Conservation (phyloP, 768 basidiomycete species). For the Amanita rimosa region DNA sequence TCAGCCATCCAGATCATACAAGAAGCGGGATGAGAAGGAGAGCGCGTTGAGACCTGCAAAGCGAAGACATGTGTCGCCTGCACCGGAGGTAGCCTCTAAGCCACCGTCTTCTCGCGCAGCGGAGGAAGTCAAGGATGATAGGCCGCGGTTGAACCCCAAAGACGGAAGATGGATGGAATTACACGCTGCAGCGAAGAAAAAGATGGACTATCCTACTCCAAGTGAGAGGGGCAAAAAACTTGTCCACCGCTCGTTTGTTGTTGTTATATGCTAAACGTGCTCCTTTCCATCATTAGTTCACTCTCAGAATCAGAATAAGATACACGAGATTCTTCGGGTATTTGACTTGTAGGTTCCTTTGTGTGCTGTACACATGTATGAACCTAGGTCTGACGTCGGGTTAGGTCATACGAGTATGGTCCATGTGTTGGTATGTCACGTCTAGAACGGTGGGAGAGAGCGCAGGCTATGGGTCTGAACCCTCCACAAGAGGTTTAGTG, state of each 20-base stretch:
- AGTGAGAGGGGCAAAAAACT: conserved; percentile 31
- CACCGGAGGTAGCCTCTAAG: background rate
- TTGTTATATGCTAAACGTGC: background rate
- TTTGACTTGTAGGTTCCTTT: conserved; percentile 53
- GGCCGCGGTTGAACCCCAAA: conserved; percentile 34
- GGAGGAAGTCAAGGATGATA: conserved; percentile 13
- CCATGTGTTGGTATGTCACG: conserved; percentile 74
- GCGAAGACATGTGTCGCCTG: background rate
- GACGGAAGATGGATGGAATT: conserved; percentile 41
- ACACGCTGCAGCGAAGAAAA: conserved; percentile 32
- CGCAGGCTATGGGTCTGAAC: conserved; percentile 61
- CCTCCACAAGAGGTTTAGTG: conserved; percentile 65
- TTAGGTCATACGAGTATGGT: conserved; percentile 68
- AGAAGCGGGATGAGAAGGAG: background rate
- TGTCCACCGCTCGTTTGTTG: conserved; percentile 7
- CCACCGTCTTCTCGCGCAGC: background rate
- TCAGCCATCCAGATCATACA: background rate
- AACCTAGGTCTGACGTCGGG: conserved; percentile 3
- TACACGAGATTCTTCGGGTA: conserved; percentile 66
- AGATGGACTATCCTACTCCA: conserved; percentile 44
- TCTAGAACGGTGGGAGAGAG: conserved; percentile 82
- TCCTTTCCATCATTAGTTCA: too few species aligned
- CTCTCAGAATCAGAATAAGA: conserved; percentile 42
- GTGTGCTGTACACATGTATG: background rate
- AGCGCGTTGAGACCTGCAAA: background rate